Conservation (phyloP, 2,329 filamentous ascomycete genomes). For the Whalleya microplaca region DNA sequence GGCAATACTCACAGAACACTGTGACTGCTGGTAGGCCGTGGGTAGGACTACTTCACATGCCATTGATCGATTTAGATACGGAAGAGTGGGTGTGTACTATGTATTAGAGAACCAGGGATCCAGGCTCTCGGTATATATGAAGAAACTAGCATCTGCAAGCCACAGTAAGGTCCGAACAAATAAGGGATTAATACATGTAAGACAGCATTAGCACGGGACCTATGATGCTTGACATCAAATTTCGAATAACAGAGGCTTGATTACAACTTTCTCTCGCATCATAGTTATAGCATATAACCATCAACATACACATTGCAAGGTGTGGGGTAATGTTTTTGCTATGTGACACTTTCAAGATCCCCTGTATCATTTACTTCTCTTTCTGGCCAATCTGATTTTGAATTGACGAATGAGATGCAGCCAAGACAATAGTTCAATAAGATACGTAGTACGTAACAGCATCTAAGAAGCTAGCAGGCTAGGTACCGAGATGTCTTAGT, state of each 20-base stretch:
- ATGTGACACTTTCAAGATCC: neutral
- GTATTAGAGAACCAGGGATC: too few relatives aligned
- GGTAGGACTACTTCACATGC: neutral
- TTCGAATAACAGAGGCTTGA: neutral
- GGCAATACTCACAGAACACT: neutral
- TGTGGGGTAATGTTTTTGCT: too few relatives aligned
- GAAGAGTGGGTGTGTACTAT: neutral
- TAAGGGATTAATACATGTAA: neutral
- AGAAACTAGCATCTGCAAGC: too few relatives aligned
- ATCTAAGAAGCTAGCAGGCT: neutral
- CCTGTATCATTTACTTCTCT: neutral
- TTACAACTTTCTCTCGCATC: neutral
- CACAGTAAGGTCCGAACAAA: too few relatives aligned
- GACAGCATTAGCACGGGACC: too few relatives aligned
- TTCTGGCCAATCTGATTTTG: neutral
- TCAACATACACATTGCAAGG: too few relatives aligned
- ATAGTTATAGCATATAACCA: too few relatives aligned
- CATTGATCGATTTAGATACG: neutral
- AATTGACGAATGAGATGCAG: neutral
- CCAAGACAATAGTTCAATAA: neutral
- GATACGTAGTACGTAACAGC: neutral
- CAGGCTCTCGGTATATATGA: too few relatives aligned
- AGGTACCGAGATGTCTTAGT: slow-evolving; percentile 7
- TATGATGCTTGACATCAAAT: neutral
- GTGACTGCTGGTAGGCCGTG: neutral